Evolutionary conservation across 2,329 filamentous ascomycete genomes (phyloP).

Genomic region (Beauveria asiatica): DNA sequence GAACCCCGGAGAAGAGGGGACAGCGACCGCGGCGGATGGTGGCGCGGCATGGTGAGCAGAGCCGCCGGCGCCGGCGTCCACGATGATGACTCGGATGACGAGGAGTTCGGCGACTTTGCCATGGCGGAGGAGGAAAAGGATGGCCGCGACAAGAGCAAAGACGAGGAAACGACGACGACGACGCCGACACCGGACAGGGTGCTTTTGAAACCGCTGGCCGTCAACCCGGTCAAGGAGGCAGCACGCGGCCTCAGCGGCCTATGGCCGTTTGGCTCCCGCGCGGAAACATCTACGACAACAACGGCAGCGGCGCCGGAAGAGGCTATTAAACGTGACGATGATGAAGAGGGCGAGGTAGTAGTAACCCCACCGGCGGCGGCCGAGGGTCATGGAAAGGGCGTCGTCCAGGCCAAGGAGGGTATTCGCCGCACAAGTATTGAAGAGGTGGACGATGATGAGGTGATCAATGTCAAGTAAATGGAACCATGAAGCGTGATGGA

Average conservation of each 20-base stretch:
- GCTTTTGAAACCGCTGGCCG: constrained; percentile 46
- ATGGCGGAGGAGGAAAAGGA: constrained; percentile 45
- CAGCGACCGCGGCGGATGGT: constrained; percentile 36
- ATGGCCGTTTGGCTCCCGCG: constrained; percentile 45
- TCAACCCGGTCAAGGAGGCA: constrained; percentile 39
- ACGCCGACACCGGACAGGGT: constrained; percentile 27
- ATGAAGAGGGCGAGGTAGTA: constrained; percentile 18
- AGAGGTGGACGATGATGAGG: constrained; percentile 45
- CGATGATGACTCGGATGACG: constrained; percentile 41
- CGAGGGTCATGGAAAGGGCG: constrained; percentile 23
- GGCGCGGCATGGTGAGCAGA: constrained; percentile 32
- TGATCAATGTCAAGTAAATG: constrained; percentile 18
- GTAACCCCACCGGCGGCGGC: constrained; percentile 17
- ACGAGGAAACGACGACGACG: background rate
- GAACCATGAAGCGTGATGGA: background rate
- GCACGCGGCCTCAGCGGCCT: constrained; percentile 41
- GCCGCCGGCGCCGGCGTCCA: constrained; percentile 28
- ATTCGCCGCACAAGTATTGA: constrained; percentile 49
- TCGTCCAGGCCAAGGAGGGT: constrained; percentile 46
- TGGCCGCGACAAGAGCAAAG: constrained; percentile 15
- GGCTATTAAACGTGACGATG: constrained; percentile 18
- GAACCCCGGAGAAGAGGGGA: constrained; percentile 17
- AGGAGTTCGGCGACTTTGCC: constrained; percentile 62
- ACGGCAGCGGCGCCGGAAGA: constrained; percentile 30
- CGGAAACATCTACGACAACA: constrained; percentile 28